Conservation (phyloP, 169 alveolate species). For the Plasmodium reichenowi region DNA sequence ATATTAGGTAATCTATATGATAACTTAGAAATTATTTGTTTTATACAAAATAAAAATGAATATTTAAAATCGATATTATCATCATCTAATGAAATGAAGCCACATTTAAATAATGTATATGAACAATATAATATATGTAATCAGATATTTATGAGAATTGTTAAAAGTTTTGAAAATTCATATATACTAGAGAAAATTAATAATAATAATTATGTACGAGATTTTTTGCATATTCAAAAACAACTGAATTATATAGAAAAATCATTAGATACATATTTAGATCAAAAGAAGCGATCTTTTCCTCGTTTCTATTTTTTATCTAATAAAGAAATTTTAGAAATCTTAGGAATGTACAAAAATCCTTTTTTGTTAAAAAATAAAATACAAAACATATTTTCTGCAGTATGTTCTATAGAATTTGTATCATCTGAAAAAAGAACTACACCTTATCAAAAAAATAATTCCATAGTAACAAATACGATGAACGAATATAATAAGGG, state of each 20-base stretch:
- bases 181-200: conserved; percentile 82
- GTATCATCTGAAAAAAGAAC: conserved; percentile 76
- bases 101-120: conserved; percentile 81
- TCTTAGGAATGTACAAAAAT: conserved; percentile 94
- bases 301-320: conserved; percentile 97
- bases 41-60: conserved; percentile 90
- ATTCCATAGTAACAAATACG: conserved; percentile 7
- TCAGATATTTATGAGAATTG: conserved; percentile 82
- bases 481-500: conserved; percentile 17
- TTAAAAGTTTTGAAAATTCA: conserved; percentile 63
- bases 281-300: conserved; percentile 93
- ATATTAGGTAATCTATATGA: conserved; percentile 90
- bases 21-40: conserved; percentile 91
- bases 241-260: conserved; percentile 93
- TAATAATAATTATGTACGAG: conserved; percentile 87
- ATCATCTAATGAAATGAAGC: conserved; percentile 77
- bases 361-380: conserved; percentile 93
- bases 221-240: conserved; percentile 81
- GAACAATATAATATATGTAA: conserved; percentile 86
- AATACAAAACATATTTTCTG: conserved; percentile 95
- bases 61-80: conserved; percentile 91
- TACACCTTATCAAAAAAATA: conserved; percentile 26
- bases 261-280: conserved; percentile 93
- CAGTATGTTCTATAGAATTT: conserved; percentile 89
- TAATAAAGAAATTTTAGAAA: conserved; percentile 94